A percentile compares a stretch with the other conserved stretches of the same genome.
Evolutionary conservation across 2,329 filamentous ascomycete species (phyloP).

Genomic region (Fusarium cicatricum): DNA sequence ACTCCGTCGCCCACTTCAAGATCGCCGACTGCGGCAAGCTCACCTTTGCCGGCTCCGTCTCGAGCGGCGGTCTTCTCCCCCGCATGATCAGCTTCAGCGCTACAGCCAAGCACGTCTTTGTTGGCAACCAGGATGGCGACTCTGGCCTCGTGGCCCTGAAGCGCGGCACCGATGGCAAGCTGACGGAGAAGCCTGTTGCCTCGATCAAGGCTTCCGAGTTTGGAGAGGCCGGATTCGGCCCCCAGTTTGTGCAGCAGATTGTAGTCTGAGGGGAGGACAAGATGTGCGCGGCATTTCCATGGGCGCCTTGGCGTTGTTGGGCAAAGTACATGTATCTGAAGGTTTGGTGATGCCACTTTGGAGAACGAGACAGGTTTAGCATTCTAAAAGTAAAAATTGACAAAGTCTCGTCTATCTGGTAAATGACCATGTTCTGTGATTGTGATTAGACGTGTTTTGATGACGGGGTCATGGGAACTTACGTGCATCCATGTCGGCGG

Average conservation of each 20-base stretch:
- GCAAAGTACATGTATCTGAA: conserved; percentile 15
- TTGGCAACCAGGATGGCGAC: conserved; percentile 56
- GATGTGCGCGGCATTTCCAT: neutral
- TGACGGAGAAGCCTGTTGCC: conserved; percentile 41
- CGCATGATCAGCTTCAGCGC: conserved; percentile 57
- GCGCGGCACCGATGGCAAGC: conserved; percentile 43
- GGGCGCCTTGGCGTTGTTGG: conserved; percentile 25
- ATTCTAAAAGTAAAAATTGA: conserved; percentile 19
- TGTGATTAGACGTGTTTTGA: conserved; percentile 6
- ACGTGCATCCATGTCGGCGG: neutral
- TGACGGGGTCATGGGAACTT: neutral
- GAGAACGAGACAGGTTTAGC: conserved; percentile 11
- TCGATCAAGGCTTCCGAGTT: conserved; percentile 40
- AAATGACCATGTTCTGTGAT: neutral
- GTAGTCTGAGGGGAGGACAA: conserved; percentile 16
- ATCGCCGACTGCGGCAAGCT: conserved; percentile 45
- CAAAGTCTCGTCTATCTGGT: conserved; percentile 13
- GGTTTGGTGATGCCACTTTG: conserved; percentile 1
- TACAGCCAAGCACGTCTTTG: conserved; percentile 52
- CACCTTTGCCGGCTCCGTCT: conserved; percentile 45
- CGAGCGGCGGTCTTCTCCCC: conserved; percentile 50
- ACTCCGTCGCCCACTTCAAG: conserved; percentile 59
- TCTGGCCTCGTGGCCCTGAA: conserved; percentile 52
- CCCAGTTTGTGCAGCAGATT: conserved; percentile 48
- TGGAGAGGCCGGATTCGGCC: conserved; percentile 41